Evolutionary conservation across 371 early-diverging fungal genomes (phyloP), one percentile per base, ranked within the genome.

Genomic region (Apophysomyces trapeziformis): DNA sequence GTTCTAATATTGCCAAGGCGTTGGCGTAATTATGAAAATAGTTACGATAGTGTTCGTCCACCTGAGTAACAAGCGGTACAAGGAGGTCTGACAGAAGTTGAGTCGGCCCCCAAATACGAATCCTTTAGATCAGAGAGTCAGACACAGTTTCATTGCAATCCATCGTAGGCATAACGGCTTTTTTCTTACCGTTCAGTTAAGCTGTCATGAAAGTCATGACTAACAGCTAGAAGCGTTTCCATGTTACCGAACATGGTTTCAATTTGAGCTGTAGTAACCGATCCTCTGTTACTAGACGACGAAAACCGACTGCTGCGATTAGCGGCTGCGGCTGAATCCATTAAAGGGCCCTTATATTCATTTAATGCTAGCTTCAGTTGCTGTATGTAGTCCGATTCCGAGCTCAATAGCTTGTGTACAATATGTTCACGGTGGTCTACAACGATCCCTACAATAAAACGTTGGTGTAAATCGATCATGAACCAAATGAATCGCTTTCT

Each of bases 61-160:
- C 54, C 4, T 21, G 57, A n/a, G 16, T 44, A 47, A 39, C 35
- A 47, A n/a, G 35, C 56, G 66, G 43, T 37, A 50, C 45, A 44
- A 72, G 41, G 13, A 72, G 43, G 39, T 72, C 72, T 38, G 72
- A 68, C 54, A 72, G 36, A 9, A 72, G 50, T 39, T 72, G 72
- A 13, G 68, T 68, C 7, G 72, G 72, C 4, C 72, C 72, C 72
- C 72, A 72, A 36, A 72, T 68, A 38, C 59, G 66, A 47, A 72
- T 68, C 47, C 72, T 72, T 11, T 41, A 26, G 0, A 26, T 26
- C 32, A 62, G n/a, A 18, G 12, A 60, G 60, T 41, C 41, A 18
- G 44, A 39, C 9, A 26, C 26, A 6, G 56, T 16, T 14, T 47
- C 36, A 50, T 35, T 60, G 45, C 60, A 38, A 26, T 21, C 54